phyloP scores from a whole-genome alignment of 1,284 basidiomycete genomes.

The Apiotrichum porosum region DNA sequence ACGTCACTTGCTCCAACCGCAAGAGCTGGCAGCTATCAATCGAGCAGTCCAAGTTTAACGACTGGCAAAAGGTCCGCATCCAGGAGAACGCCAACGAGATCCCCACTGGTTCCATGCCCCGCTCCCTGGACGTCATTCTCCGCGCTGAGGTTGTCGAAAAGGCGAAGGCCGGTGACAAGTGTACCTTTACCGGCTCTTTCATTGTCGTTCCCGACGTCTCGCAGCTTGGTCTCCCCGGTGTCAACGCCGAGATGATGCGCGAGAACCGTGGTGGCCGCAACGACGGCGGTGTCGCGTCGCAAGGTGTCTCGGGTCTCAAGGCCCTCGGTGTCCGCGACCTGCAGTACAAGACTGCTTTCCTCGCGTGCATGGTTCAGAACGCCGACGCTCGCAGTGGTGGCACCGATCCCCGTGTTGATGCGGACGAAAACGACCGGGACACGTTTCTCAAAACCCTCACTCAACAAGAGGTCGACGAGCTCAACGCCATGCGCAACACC shows the following conservation, averaged over 20 bases:
- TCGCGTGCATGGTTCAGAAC: conserved; percentile 96
- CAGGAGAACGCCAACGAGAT: conserved; percentile 99
- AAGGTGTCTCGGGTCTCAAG: conserved; percentile 91
- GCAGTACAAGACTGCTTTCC: conserved; percentile 97
- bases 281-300: conserved; percentile 68
- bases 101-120: conserved; percentile 97
- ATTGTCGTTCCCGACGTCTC: conserved; percentile 98
- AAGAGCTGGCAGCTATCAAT: conserved; percentile 89
- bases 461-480: conserved; percentile 89
- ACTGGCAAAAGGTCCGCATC: conserved; percentile 99
- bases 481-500: conserved; percentile 85
- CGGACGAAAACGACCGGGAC: conserved; percentile 65
- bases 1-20: conserved; percentile 87
- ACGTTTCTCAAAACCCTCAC: conserved; percentile 84
- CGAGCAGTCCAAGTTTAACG: conserved; percentile 92
- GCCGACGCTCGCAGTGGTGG: conserved; percentile 77
- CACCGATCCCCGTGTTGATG: conserved; percentile 77
- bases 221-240: conserved; percentile 90
- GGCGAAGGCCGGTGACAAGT: conserved; percentile 98
- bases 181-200: conserved; percentile 95
- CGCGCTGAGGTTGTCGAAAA: conserved; percentile 93
- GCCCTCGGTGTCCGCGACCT: conserved; percentile 90
- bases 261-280: conserved; percentile 67
- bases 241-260: conserved; percentile 86
- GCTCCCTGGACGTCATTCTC: conserved; percentile 86